Base-by-base conservation (phyloP, 371 early-diverging fungal species). In the Mucor saturninus region DNA sequence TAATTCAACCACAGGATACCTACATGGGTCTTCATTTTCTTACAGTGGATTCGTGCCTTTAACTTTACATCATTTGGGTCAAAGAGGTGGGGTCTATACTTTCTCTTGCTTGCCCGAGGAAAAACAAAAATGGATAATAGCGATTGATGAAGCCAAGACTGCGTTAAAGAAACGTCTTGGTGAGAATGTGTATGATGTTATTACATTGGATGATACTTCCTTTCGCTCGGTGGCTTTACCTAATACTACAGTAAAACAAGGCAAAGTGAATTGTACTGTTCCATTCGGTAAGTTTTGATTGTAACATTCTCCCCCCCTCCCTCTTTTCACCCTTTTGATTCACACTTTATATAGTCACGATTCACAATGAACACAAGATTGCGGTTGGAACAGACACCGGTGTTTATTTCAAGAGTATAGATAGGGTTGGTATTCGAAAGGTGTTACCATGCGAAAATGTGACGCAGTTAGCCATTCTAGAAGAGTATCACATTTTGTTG, bases 361-460 rank as follows among this genome's bases (percentile, higher is more conserved):
- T 52, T 30, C 26, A 83, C 54, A 29, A 38, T 49, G 79, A 76
- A 29, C 64, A 81, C 29, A 73, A 79, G 26, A 75, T 91, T 37
- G 86, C 82, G 5, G 76, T 94, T 38, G 95, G 93, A 21, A 91
- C 94, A 2, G 93, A 93, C 50, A 69, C 73, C 6, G 95, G 95
- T 9, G 76, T 95, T 14, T 92, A 81, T 65, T 75, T 73, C 21
- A 71, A 64, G 40, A 29, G 29, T 13, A 37, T 56, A 14, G 55
- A 54, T 29, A 28, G 38, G 29, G 38, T 14, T 38, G 52, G 32
- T 30, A 40, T 57, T 10, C 51, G 28, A n/a, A 37, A 48, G 30
- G 64, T 63, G 0, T 31, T 73, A 10, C 52, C 64, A 26, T 31
- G 35, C 3, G 62, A 59, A 45, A 56, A 63, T 21, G 67, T 73